Percentiles rank a stretch among this genome's conserved stretches.
Evolutionary conservation across 352 stramenopile species (phyloP).

Genomic region (Phytophthora podocarpi): DNA sequence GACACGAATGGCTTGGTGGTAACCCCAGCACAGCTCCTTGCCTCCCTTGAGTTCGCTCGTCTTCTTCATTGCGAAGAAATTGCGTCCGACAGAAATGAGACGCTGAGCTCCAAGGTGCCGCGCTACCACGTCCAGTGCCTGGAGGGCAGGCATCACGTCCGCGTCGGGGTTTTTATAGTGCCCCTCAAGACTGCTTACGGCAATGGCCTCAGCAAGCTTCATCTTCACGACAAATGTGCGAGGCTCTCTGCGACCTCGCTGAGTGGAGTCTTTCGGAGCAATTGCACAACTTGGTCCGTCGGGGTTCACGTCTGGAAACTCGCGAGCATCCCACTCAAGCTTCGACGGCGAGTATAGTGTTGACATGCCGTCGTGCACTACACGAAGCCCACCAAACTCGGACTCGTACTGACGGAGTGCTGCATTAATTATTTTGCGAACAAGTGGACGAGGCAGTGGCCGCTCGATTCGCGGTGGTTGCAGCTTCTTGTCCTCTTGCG

Average conservation of each 20-base stretch:
- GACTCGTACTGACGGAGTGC: slow-evolving; percentile 46
- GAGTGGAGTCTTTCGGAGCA: not conserved
- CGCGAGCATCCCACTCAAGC: slow-evolving; percentile 51
- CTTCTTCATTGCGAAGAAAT: slow-evolving; percentile 74
- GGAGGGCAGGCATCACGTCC: slow-evolving; percentile 65
- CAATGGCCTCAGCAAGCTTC: slow-evolving; percentile 59
- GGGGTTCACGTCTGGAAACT: slow-evolving; percentile 55
- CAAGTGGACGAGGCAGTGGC: slow-evolving; percentile 42
- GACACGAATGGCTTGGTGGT: slow-evolving; percentile 69
- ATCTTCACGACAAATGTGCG: slow-evolving; percentile 66
- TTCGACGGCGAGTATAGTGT: slow-evolving; percentile 51
- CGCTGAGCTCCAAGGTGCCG: slow-evolving; percentile 58
- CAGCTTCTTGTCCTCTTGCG: slow-evolving; percentile 20
- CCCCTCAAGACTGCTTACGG: slow-evolving; percentile 37
- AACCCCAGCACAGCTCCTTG: slow-evolving; percentile 73
- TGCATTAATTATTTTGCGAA: slow-evolving; percentile 60
- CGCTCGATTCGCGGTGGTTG: slow-evolving; percentile 47
- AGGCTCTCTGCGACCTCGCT: slow-evolving; percentile 26
- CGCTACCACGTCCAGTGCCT: slow-evolving; percentile 67
- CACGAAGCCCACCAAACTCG: slow-evolving; percentile 47
- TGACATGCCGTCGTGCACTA: slow-evolving; percentile 68
- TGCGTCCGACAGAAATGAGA: slow-evolving; percentile 62
- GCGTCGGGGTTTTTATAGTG: slow-evolving; percentile 55
- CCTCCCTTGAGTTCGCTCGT: slow-evolving; percentile 57
- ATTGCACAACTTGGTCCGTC: slow-evolving; percentile 22